Evolutionary conservation across 371 early-diverging fungal genomes (phyloP).

Genomic region (Funneliformis caledonium): DNA sequence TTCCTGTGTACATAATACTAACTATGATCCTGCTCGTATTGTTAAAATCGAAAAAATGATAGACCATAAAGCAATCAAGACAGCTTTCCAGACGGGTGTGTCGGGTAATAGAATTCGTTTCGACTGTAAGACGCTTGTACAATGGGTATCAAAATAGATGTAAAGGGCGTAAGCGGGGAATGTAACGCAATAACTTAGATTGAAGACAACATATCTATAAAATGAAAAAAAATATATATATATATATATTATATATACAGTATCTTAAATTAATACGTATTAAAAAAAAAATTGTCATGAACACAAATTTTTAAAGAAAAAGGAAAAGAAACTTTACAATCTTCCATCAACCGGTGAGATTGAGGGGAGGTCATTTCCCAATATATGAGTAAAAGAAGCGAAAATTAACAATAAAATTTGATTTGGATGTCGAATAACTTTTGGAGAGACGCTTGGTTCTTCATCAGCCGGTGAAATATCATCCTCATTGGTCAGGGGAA

Average conservation of each 20-base stretch:
- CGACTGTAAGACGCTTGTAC: conserved; percentile 8
- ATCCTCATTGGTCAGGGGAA: conserved; percentile 20
- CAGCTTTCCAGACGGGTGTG: conserved; percentile 13
- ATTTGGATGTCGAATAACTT: conserved; percentile 37
- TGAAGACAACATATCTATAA: conserved; percentile 39
- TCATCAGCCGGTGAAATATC: conserved; percentile 24
- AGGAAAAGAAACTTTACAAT: not conserved
- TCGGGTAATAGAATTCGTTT: conserved; percentile 36
- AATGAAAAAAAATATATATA: not conserved
- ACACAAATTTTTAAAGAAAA: conserved; percentile 1
- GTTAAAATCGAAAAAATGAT: conserved; percentile 4
- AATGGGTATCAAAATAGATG: conserved; percentile 37
- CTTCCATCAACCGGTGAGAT: conserved; percentile 29
- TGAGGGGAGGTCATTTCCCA: conserved; percentile 23
- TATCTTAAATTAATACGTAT: not conserved
- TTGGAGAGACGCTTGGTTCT: conserved; percentile 20
- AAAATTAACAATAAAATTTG: conserved; percentile 32
- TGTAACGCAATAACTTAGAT: not conserved
- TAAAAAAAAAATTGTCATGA: not conserved
- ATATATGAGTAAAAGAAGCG: conserved; percentile 31
- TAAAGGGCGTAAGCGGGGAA: conserved; percentile 25
- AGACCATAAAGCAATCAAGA: conserved; percentile 23
- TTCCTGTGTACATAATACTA: too few species aligned
- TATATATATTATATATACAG: too few species aligned
- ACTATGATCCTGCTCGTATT: not conserved